These are phyloP conservation scores for Lumnitzera littorea DNA, from an alignment of 345 rosid genomes.

Conservation along the genomic window DNA sequence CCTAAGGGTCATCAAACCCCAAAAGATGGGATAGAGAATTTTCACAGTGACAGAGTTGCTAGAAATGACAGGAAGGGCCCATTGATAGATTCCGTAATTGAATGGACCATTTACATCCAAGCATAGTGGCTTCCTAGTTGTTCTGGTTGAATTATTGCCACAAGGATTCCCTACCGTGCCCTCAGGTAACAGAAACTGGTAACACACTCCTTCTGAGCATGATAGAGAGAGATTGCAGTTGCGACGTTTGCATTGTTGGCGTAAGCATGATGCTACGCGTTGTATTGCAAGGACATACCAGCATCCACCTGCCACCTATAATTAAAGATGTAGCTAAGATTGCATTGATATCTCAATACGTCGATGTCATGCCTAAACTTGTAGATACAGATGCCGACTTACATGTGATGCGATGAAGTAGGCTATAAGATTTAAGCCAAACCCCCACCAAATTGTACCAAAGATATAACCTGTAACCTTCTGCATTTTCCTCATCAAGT, in stretches of 20 bases:
- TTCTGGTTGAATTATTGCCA: constrained; percentile 39
- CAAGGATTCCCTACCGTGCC: constrained; percentile 33
- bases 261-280: constrained; percentile 69
- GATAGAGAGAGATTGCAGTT: constrained; percentile 48
- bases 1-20: constrained; percentile 95
- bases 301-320: constrained; percentile 84
- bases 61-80: constrained; percentile 81
- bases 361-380: no score
- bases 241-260: constrained; percentile 43
- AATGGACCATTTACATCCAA: constrained; percentile 59
- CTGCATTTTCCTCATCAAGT: constrained; percentile 68
- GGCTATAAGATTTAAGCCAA: constrained; percentile 81
- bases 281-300: constrained; percentile 90
- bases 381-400: constrained; percentile 6
- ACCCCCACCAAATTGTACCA: constrained; percentile 98
- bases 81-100: constrained; percentile 58
- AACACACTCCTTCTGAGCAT: constrained; percentile 63
- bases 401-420: constrained; percentile 93
- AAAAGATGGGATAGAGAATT: constrained; percentile 81
- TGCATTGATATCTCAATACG: no score
- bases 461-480: constrained; percentile 90
- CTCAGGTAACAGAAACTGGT: constrained; percentile 30
- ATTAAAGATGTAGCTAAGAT: neutral
- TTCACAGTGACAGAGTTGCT: constrained; percentile 76
- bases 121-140: constrained; percentile 44